Percentiles rank a stretch among this genome's conserved stretches.
Conservation (phyloP, 2,329 filamentous ascomycete species). For the Albophoma yamanashiensis region DNA sequence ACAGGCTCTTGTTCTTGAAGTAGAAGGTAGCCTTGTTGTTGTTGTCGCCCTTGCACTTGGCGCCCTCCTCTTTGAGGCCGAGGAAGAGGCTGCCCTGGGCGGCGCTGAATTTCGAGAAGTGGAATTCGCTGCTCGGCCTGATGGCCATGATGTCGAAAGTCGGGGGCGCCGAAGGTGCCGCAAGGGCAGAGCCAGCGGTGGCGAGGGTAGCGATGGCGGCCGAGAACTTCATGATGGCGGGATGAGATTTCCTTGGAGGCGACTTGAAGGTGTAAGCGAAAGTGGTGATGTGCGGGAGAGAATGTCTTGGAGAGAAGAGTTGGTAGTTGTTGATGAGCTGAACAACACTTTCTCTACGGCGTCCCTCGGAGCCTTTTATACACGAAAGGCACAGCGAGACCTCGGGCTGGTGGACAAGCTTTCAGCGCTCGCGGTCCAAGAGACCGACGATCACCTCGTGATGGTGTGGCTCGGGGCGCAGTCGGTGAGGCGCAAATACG, state of each 20-base stretch:
- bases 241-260: not conserved
- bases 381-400: not conserved
- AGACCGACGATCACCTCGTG: not conserved
- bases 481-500: not conserved
- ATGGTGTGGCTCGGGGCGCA: not conserved
- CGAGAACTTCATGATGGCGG: conserved; percentile 17
- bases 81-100: conserved; percentile 30
- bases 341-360: not conserved
- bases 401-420: not conserved
- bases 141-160: conserved; percentile 40
- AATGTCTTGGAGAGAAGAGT: not conserved
- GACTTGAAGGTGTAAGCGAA: too few species aligned
- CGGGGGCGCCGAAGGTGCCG: conserved; percentile 14
- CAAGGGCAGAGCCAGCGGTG: conserved; percentile 15
- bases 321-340: not conserved
- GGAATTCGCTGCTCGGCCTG: conserved; percentile 36
- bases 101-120: conserved; percentile 35
- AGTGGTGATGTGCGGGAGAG: too few species aligned
- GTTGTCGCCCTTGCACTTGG: conserved; percentile 33
- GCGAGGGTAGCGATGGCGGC: conserved; percentile 13
- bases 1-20: conserved; percentile 33
- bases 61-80: conserved; percentile 31
- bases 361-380: not conserved
- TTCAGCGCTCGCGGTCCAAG: not conserved
- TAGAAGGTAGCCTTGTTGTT: conserved; percentile 37